Evolutionary conservation across 164 flowering plant genomes (phyloP), one percentile per base, ranked within the genome.

Genomic region (Annona squamosa): DNA sequence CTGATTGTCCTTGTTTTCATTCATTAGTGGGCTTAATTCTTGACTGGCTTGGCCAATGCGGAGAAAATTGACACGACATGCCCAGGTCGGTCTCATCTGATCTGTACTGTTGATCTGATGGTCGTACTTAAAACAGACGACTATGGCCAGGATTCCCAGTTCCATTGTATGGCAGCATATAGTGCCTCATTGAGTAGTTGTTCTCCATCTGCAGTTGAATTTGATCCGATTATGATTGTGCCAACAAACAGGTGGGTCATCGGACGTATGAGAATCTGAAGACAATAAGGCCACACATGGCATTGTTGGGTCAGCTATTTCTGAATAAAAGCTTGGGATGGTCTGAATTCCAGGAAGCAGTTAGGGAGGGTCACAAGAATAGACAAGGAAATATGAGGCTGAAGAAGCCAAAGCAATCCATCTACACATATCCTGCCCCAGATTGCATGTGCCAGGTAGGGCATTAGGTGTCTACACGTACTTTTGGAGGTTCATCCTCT

Each of bases 221-320:
- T 52, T 26, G 37, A 26, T 52, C 59, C 44, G 26, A 48, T 16
- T 5, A 42, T 2, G 64, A 42, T 12, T 41, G 3, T 72, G 6
- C 4, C 1, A 72, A 41, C 63, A 42, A 69, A 75, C 87, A 94
- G 98, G 87, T 92, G 63, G 98, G 97, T 4, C 97, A 95, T 74
- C 86, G 98, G 69, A 91, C 97, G 3, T 93, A 80, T 61, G 83
- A 82, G 81, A 95, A 90, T 80, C 67, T 82, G 86, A 95, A 91
- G 89, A 93, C 94, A 0, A 86, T 95, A 71, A 85, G 91, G 73
- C 99, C 99, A n/a, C 90, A 89, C 84, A 93, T 95, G 99, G 90
- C 86, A 26, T 75, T 91, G 74, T 67, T 93, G 79, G 99, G 97
- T 2, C 94, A 84, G 75, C 90, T 95, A 56, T 95, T 93, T 84